Evolutionary conservation across 768 basidiomycete species (phyloP).

Genomic region (Leccinum incarnatum): DNA sequence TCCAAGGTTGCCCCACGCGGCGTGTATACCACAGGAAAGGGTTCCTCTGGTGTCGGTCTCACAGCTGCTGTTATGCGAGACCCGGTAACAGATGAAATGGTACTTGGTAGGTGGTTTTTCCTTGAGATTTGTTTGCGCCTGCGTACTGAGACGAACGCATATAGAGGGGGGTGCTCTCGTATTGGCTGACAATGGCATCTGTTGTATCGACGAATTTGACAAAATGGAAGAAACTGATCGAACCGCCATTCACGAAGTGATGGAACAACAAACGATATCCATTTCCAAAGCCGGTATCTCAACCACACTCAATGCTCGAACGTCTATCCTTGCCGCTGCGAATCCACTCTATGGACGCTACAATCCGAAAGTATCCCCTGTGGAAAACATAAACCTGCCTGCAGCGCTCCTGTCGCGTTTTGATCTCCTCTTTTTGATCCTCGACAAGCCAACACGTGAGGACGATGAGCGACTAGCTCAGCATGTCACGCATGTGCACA

Average conservation of each 20-base stretch:
- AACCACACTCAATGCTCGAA: conserved; percentile 95
- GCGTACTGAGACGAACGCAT: conserved; percentile 11
- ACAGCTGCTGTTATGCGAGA: conserved; percentile 99
- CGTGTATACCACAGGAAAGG: conserved; percentile 97
- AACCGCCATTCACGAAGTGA: conserved; percentile 99
- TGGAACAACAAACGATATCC: conserved; percentile 99
- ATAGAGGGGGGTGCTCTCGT: conserved; percentile 99
- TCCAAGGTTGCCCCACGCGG: conserved; percentile 98
- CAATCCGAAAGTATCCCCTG: conserved; percentile 95
- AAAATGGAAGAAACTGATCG: conserved; percentile 99
- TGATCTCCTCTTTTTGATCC: conserved; percentile 92
- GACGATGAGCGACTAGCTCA: conserved; percentile 95
- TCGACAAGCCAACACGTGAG: conserved; percentile 93
- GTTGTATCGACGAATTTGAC: conserved; percentile 99
- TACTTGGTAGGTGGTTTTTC: conserved; percentile 66
- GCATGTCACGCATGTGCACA: conserved; percentile 98
- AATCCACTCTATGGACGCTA: conserved; percentile 98
- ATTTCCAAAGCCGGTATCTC: conserved; percentile 99
- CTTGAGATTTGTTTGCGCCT: background rate
- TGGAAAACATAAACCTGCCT: conserved; percentile 98
- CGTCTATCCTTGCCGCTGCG: conserved; percentile 96
- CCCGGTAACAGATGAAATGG: conserved; percentile 99
- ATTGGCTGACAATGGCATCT: conserved; percentile 97
- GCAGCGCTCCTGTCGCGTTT: conserved; percentile 96
- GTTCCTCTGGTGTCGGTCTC: conserved; percentile 97